phyloP scores from a whole-genome alignment of 495 filamentous ascomycete genomes.

The Daldinia vernicosa region DNA sequence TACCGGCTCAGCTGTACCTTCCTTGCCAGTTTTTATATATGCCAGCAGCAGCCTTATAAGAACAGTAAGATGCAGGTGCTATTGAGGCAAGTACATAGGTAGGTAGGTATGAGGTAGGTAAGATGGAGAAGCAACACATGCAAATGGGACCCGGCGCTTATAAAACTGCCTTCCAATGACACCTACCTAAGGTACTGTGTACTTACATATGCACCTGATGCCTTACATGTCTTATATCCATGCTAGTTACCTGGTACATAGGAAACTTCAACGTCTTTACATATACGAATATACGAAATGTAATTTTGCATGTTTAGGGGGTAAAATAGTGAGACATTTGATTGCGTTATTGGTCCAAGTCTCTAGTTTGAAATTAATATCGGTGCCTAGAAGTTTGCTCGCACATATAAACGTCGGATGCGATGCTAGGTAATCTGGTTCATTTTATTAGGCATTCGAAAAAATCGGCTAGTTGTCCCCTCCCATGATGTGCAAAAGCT shows the following conservation, averaged over 20 bases:
- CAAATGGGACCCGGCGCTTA: conserved; percentile 22
- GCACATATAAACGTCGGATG: neutral
- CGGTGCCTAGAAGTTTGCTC: neutral
- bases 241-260: neutral
- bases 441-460: neutral
- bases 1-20: neutral
- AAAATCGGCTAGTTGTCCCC: neutral
- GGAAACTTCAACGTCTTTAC: neutral
- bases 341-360: neutral
- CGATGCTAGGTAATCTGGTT: neutral
- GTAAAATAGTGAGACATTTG: neutral
- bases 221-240: neutral
- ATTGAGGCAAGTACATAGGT: neutral
- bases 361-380: neutral
- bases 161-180: conserved; percentile 8
- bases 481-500: neutral
- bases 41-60: neutral
- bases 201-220: neutral
- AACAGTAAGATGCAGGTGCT: neutral
- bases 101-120: neutral
- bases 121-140: conserved; percentile 10
- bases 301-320: neutral
- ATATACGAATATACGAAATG: too few relatives aligned
- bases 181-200: neutral
- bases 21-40: neutral